Conservation (phyloP, 192 early-diverging fungal genomes). For the Umbelopsis isabellina region DNA sequence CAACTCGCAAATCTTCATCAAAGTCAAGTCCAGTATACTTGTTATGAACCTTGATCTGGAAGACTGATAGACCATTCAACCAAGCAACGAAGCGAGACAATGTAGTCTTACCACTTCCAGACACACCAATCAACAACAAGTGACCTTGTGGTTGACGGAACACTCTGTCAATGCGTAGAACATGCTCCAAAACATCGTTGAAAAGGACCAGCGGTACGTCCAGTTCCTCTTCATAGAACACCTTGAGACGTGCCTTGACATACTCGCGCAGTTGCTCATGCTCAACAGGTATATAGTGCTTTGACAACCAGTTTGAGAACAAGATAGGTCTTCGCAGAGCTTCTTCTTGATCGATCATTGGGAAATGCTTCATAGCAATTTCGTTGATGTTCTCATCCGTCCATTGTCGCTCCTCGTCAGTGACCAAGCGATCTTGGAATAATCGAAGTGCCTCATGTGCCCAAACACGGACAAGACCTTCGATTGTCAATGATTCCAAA, state of each 20-base stretch:
- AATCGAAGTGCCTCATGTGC: conserved; percentile 97
- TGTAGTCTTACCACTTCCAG: conserved; percentile 97
- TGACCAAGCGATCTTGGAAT: conserved; percentile 98
- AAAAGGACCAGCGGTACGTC: conserved; percentile 97
- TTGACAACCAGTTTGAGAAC: conserved; percentile 98
- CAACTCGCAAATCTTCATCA: conserved; percentile 93
- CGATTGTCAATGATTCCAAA: conserved; percentile 75
- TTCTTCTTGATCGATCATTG: conserved; percentile 66
- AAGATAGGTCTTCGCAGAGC: conserved; percentile 89
- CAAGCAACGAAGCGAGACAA: conserved; percentile 99
- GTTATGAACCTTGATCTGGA: conserved; percentile 98
- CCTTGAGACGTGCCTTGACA: conserved; percentile 90
- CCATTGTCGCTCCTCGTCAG: conserved; percentile 86
- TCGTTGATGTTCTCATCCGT: conserved; percentile 86
- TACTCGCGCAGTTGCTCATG: conserved; percentile 91
- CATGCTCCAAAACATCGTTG: conserved; percentile 97
- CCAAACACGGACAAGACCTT: conserved; percentile 94
- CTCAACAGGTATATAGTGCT: conserved; percentile 88
- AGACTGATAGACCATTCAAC: conserved; percentile 97
- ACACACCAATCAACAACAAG: conserved; percentile 96
- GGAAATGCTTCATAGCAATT: conserved; percentile 88
- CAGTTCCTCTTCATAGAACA: conserved; percentile 99
- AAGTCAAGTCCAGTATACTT: conserved; percentile 96
- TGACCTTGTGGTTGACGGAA: conserved; percentile 99
- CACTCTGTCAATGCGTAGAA: conserved; percentile 96